Evolutionary conservation across 139 green algal genomes (phyloP).

Genomic region (Chlamydomonas sphaeroides): DNA sequence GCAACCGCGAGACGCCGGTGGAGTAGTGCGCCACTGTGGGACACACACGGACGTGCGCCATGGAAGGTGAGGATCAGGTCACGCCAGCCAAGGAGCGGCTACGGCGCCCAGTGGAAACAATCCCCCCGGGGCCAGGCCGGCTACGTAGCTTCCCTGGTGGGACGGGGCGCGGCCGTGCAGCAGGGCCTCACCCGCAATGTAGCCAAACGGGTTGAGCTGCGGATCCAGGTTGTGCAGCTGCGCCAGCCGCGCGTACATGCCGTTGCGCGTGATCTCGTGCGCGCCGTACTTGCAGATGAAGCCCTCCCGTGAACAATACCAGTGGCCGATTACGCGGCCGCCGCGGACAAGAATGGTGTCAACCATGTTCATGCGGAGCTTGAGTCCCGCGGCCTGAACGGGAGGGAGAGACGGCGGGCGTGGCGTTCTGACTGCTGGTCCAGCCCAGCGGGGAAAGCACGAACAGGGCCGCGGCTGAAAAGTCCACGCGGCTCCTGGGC

Average conservation of each 20-base stretch:
- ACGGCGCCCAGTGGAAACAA: too few species aligned
- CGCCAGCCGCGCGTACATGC: conserved; percentile 29
- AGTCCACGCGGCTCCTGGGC: too few species aligned
- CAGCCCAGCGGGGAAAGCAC: too few species aligned
- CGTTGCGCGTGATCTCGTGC: conserved; percentile 27
- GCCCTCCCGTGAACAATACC: conserved; percentile 37
- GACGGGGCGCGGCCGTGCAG: too few species aligned
- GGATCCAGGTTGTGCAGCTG: conserved; percentile 16
- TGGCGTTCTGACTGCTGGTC: too few species aligned
- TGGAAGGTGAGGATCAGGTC: too few species aligned
- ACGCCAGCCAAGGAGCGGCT: too few species aligned
- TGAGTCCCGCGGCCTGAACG: not conserved
- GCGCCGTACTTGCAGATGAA: conserved; percentile 11
- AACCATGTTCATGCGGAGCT: conserved; percentile 8
- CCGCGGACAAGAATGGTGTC: conserved; percentile 40
- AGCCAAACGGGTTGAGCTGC: conserved; percentile 37
- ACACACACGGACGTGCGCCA: too few species aligned
- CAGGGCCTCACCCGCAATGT: too few species aligned
- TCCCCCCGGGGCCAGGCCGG: too few species aligned
- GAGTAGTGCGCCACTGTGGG: conserved; percentile 46
- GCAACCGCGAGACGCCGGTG: conserved; percentile 37
- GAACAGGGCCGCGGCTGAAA: too few species aligned
- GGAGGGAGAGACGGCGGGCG: not conserved
- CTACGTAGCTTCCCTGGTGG: too few species aligned
- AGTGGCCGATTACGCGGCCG: conserved; percentile 36